A percentile compares a stretch with the other conserved stretches of the same genome.
These are phyloP conservation scores for Beauveria sp. DNA, from an alignment of 2,329 filamentous ascomycete genomes.

Conservation along the genomic window DNA sequence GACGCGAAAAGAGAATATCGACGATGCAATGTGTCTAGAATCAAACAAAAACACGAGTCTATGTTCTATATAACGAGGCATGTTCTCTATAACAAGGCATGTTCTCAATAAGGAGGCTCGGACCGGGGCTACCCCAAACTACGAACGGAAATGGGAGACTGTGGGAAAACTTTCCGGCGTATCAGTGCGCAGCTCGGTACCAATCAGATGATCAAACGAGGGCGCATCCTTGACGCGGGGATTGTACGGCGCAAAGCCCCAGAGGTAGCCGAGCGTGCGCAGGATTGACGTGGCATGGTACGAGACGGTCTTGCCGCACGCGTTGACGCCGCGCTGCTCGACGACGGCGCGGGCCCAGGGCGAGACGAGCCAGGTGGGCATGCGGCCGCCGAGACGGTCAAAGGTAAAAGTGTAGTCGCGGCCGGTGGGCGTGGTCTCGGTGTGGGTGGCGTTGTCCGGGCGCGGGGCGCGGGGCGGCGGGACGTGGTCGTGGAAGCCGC, in stretches of 20 bases:
- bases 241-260: slow-evolving; percentile 30
- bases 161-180: slow-evolving; percentile 5
- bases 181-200: not conserved
- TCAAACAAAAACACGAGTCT: no score
- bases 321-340: slow-evolving; percentile 29
- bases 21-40: no score
- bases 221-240: slow-evolving; percentile 30
- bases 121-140: not conserved
- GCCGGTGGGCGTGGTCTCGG: slow-evolving; percentile 25
- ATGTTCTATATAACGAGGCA: not conserved
- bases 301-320: slow-evolving; percentile 25
- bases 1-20: not conserved
- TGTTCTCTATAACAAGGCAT: not conserved
- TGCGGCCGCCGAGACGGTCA: slow-evolving; percentile 28
- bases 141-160: slow-evolving; percentile 6
- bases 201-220: slow-evolving; percentile 24
- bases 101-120: not conserved
- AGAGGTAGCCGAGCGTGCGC: slow-evolving; percentile 34
- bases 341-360: slow-evolving; percentile 32
- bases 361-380: slow-evolving; percentile 31
- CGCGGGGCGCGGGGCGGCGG: slow-evolving; percentile 24
- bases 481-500: slow-evolving; percentile 30
- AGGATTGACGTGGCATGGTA: slow-evolving; percentile 38
- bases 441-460: slow-evolving; percentile 24
- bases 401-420: slow-evolving; percentile 27